Conservation (phyloP, 1,284 basidiomycete species). For the Paramarasmius palmivorus region DNA sequence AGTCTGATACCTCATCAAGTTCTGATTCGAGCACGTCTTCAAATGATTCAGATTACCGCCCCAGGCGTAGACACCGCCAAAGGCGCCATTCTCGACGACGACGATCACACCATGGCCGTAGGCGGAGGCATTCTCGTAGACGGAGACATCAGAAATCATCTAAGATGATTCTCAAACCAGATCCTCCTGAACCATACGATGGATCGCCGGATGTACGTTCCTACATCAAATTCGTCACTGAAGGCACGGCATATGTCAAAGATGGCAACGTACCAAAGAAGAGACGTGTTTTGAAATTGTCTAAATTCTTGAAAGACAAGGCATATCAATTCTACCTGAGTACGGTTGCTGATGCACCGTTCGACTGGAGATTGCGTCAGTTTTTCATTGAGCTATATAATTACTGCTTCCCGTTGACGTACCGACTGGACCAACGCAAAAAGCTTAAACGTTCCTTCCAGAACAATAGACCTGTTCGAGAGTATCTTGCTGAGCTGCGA, state of each 20-base stretch:
- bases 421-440: slow-evolving; percentile 20
- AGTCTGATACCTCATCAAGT: no score
- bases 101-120: no score
- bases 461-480: slow-evolving; percentile 17
- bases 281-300: slow-evolving; percentile 25
- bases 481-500: slow-evolving; percentile 23
- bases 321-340: slow-evolving; percentile 40
- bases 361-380: slow-evolving; percentile 21
- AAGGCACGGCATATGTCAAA: slow-evolving; percentile 28
- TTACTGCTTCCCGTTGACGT: slow-evolving; percentile 29
- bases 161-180: slow-evolving; percentile 26
- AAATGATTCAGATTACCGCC: not conserved
- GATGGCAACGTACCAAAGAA: slow-evolving; percentile 23
- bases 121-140: no score
- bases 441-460: slow-evolving; percentile 26
- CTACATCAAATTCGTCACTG: slow-evolving; percentile 30
- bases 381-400: slow-evolving; percentile 31
- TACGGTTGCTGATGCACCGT: slow-evolving; percentile 26
- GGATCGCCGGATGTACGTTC: slow-evolving; percentile 23
- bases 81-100: not conserved
- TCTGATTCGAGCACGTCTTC: not conserved
- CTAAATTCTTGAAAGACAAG: slow-evolving; percentile 31
- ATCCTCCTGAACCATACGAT: slow-evolving; percentile 28
- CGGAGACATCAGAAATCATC: no score
- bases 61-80: not conserved